Percentiles rank a stretch among this genome's conserved stretches.
Conservation (phyloP, 805 yeast genomes). For the Wickerhamomyces strasburgensis region DNA sequence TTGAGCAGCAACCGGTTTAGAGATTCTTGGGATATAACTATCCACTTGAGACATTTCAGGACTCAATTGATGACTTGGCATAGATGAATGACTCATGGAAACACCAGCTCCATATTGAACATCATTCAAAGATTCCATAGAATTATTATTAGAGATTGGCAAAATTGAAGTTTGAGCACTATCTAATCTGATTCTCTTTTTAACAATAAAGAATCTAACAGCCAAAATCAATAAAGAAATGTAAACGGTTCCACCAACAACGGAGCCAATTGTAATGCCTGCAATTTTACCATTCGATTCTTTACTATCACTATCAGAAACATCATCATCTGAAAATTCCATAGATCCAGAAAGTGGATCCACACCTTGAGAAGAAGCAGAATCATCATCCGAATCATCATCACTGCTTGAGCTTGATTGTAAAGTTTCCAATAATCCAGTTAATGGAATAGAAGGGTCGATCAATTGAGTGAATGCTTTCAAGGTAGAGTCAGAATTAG, state of each 20-base stretch:
- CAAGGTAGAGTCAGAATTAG: constrained; percentile 51
- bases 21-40: constrained; percentile 41
- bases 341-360: constrained; percentile 25
- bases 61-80: neutral
- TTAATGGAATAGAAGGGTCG: constrained; percentile 63
- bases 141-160: constrained; percentile 11
- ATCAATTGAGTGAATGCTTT: constrained; percentile 59
- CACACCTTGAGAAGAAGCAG: constrained; percentile 7
- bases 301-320: constrained; percentile 4
- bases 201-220: constrained; percentile 42
- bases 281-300: constrained; percentile 43
- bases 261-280: constrained; percentile 80
- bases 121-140: constrained; percentile 15
- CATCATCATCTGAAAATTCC: constrained; percentile 25
- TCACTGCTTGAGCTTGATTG: constrained; percentile 7
- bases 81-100: constrained; percentile 4
- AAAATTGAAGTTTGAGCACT: constrained; percentile 15
- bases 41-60: constrained; percentile 25
- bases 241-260: constrained; percentile 68
- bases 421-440: constrained; percentile 32
- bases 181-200: constrained; percentile 16
- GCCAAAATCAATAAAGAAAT: constrained; percentile 54
- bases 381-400: constrained; percentile 3
- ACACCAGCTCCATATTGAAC: constrained; percentile 23
- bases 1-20: constrained; percentile 64